Evolutionary conservation across 1,284 basidiomycete species (phyloP), one percentile per base, ranked within the genome.

Genomic region (Sparassis latifolia): DNA sequence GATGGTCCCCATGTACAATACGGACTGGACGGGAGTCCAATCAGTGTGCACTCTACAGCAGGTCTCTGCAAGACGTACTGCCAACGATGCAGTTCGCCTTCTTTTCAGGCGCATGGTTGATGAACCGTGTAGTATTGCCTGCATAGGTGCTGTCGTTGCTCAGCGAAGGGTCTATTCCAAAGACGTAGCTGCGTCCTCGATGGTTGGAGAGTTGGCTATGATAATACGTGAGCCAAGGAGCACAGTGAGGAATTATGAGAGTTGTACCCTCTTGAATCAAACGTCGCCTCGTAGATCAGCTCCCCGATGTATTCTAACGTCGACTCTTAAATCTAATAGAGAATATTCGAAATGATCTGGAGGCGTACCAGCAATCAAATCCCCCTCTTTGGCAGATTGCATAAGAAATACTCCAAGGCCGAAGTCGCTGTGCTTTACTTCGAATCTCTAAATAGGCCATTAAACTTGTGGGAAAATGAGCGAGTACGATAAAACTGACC

Each of bases 261-360:
- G 30, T 52, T 65, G 10, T 43, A 67, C 68, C 61, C 57, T 45
- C 68, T 60, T 12, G 58, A 60, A 0, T 66, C 57, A 12, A 72
- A 67, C 0, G 75, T 75, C 0, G 63, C 52, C 28, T 71, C 60
- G 35, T 60, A 73, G 2, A 84, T 66, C 10, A 82, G 62, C 53
- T 84, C 76, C 2, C 83, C 84, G 31, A 72, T 65, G 57, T 86
- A 86, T 59, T 82, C 83, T 83, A 52, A 3, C 35, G 35, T 37
- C 35, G 12, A 12, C 35, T 37, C 35, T 6, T 6, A 37, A 6
- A 37, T 37, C 35, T 7, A 37, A 37, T 37, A 7, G 35, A 37
- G 7, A 20, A 20, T 20, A 41, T 1, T 27, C 38, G 28, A 38
- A 5, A 37, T 10, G 38, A 43, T 33, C 33, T 47, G 12, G 6